A percentile compares a stretch with the other conserved stretches of the same genome.
Evolutionary conservation across 2,329 filamentous ascomycete species (phyloP).

Genomic region (Ascosphaera apis): DNA sequence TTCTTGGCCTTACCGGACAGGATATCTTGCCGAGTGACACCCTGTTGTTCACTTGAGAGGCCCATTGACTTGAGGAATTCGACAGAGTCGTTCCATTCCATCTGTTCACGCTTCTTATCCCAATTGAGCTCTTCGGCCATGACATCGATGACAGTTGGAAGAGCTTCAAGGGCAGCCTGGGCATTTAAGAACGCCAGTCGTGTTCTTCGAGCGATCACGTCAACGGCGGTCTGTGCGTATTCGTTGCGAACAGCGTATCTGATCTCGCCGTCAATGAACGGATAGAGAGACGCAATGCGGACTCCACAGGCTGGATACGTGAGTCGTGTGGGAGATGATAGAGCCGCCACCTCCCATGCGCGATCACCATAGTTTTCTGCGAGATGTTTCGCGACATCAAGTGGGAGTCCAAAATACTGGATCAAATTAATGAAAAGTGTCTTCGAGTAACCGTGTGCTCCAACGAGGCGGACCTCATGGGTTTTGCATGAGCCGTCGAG

Average conservation of each 20-base stretch:
- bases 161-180: slow-evolving; percentile 65
- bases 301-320: slow-evolving; percentile 67
- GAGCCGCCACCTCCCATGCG: slow-evolving; percentile 68
- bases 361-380: slow-evolving; percentile 75
- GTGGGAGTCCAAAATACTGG: slow-evolving; percentile 80
- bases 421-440: slow-evolving; percentile 89
- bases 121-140: slow-evolving; percentile 62
- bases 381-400: slow-evolving; percentile 74
- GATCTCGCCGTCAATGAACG: slow-evolving; percentile 79
- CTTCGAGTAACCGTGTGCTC: slow-evolving; percentile 70
- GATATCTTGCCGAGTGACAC: slow-evolving; percentile 33
- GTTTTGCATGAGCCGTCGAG: slow-evolving; percentile 62
- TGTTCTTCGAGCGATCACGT: slow-evolving; percentile 67
- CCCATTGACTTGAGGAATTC: slow-evolving; percentile 39
- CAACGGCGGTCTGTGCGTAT: slow-evolving; percentile 75
- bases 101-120: slow-evolving; percentile 41
- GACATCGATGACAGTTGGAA: slow-evolving; percentile 68
- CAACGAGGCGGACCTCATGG: slow-evolving; percentile 57
- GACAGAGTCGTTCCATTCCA: slow-evolving; percentile 54
- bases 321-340: slow-evolving; percentile 52
- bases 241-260: slow-evolving; percentile 73
- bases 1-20: slow-evolving; percentile 30
- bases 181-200: slow-evolving; percentile 78
- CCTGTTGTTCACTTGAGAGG: slow-evolving; percentile 29
- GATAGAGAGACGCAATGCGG: slow-evolving; percentile 59